phyloP scores from a whole-genome alignment of 2,329 filamentous ascomycete species.

The Microthyrium microscopicum region DNA sequence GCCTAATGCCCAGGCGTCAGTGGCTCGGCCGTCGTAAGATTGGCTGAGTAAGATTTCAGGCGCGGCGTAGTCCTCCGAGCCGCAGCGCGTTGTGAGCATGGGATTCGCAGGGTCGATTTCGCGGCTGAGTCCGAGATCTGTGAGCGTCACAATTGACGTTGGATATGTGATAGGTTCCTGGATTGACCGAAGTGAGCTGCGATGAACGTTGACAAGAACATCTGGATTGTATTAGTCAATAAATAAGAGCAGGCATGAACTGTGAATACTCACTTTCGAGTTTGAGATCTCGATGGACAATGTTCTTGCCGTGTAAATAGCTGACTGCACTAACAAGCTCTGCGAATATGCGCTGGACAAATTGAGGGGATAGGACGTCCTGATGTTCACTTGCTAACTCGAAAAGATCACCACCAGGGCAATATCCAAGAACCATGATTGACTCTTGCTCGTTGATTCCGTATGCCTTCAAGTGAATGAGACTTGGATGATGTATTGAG shows the following conservation, averaged over 20 bases:
- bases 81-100: constrained; percentile 82
- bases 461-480: constrained; percentile 85
- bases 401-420: constrained; percentile 85
- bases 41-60: constrained; percentile 94
- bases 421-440: constrained; percentile 77
- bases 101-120: constrained; percentile 69
- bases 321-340: constrained; percentile 73
- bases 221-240: constrained; percentile 35
- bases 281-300: constrained; percentile 96
- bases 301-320: constrained; percentile 70
- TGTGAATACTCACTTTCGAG: constrained; percentile 66
- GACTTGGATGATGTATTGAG: constrained; percentile 69
- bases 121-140: constrained; percentile 78
- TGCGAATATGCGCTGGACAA: constrained; percentile 75
- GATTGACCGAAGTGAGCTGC: constrained; percentile 44
- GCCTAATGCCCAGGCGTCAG: constrained; percentile 88
- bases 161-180: constrained; percentile 61
- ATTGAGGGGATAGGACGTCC: constrained; percentile 45
- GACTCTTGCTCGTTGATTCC: constrained; percentile 69
- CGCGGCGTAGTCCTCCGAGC: constrained; percentile 91
- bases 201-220: constrained; percentile 73
- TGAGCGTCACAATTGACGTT: constrained; percentile 71
- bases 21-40: constrained; percentile 79
- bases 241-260: constrained; percentile 11
- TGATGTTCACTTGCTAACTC: constrained; percentile 67